Conservation (phyloP, 805 yeast species). For the Teunomyces cretensis region DNA sequence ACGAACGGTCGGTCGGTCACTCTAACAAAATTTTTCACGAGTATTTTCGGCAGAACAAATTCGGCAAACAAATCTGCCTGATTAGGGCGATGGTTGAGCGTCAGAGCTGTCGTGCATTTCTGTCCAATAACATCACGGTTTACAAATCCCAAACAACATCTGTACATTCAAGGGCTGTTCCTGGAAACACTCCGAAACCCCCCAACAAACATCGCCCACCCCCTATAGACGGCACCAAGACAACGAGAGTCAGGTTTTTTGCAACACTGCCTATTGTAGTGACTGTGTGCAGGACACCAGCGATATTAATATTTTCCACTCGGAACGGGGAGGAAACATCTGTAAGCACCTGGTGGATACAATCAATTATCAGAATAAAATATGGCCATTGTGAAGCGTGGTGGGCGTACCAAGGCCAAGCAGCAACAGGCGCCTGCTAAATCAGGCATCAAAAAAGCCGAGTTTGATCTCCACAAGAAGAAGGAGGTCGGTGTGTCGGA, state of each 20-base stretch:
- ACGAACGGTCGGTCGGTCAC: too few relatives aligned
- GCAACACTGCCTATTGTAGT: neutral
- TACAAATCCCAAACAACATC: too few relatives aligned
- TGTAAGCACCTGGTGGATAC: neutral
- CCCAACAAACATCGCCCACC: too few relatives aligned
- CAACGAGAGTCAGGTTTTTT: neutral
- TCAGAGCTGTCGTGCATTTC: too few relatives aligned
- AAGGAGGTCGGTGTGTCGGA: slow-evolving; percentile 99
- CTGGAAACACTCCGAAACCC: too few relatives aligned
- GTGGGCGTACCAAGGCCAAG: slow-evolving; percentile 57
- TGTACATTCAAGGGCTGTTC: too few relatives aligned
- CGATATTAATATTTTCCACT: neutral
- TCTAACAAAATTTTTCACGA: too few relatives aligned
- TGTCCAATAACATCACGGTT: too few relatives aligned
- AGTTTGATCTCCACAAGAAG: slow-evolving; percentile 82
- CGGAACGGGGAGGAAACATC: neutral
- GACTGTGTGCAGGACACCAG: neutral
- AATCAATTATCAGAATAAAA: neutral
- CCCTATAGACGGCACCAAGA: too few relatives aligned
- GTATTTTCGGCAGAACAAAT: too few relatives aligned
- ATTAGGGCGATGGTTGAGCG: too few relatives aligned
- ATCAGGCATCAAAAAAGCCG: slow-evolving; percentile 76
- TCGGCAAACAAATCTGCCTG: too few relatives aligned
- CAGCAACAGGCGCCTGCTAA: slow-evolving; percentile 56
- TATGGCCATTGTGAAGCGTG: slow-evolving; percentile 80